Conservation (phyloP, 2,329 filamentous ascomycete species). For the Paracorniculantispora psalliotae region DNA sequence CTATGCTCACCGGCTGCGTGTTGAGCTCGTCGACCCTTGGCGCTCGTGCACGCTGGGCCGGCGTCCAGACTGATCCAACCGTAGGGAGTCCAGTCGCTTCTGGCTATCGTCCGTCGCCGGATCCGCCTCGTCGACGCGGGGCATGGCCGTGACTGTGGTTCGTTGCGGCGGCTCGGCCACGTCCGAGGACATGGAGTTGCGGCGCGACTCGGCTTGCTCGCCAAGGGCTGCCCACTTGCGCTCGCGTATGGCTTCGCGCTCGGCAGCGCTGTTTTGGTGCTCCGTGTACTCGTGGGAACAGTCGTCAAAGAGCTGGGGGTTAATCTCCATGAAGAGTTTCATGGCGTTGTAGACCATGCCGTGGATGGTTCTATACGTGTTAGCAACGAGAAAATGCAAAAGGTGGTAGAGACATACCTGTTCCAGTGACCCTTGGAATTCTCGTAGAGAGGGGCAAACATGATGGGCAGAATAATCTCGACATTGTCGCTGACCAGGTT, state of each 20-base stretch:
- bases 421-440: slow-evolving; percentile 99
- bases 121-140: slow-evolving; percentile 69
- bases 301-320: slow-evolving; percentile 95
- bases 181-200: slow-evolving; percentile 33
- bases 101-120: slow-evolving; percentile 75
- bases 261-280: slow-evolving; percentile 86
- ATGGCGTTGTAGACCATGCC: slow-evolving; percentile 99
- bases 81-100: slow-evolving; percentile 82
- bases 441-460: slow-evolving; percentile 97
- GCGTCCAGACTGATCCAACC: slow-evolving; percentile 69
- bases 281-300: slow-evolving; percentile 98
- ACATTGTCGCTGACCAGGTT: slow-evolving; percentile 99
- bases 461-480: slow-evolving; percentile 95
- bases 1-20: slow-evolving; percentile 42
- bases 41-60: slow-evolving; percentile 53
- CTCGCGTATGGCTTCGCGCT: slow-evolving; percentile 74
- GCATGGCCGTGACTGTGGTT: slow-evolving; percentile 38
- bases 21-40: slow-evolving; percentile 54
- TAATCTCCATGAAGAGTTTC: slow-evolving; percentile 99
- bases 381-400: slow-evolving; percentile 23
- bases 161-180: slow-evolving; percentile 29
- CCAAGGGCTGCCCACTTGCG: slow-evolving; percentile 84
- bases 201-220: slow-evolving; percentile 70
- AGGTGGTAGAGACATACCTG: slow-evolving; percentile 53
- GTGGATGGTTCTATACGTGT: slow-evolving; percentile 75